Evolutionary conservation across 2,329 filamentous ascomycete species (phyloP).

Genomic region (Aspergillaceae sp.): DNA sequence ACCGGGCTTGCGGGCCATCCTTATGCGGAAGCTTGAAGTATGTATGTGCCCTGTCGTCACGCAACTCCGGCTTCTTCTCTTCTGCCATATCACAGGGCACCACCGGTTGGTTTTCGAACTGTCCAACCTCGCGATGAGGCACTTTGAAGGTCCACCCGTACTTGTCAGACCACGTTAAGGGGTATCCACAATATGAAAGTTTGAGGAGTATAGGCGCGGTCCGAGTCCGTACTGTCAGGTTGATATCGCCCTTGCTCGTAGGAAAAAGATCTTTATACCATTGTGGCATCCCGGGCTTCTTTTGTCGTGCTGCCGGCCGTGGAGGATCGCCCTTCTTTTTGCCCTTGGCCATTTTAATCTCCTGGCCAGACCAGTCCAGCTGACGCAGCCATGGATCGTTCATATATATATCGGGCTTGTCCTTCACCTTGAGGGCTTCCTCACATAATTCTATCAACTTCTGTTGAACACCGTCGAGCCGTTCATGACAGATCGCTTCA

Average conservation of each 20-base stretch:
- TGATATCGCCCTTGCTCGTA: constrained; percentile 58
- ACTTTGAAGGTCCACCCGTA: constrained; percentile 91
- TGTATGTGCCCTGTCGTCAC: constrained; percentile 54
- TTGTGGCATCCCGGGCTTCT: constrained; percentile 85
- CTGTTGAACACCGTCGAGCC: constrained; percentile 69
- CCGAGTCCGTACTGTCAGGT: constrained; percentile 74
- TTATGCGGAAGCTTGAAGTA: constrained; percentile 98
- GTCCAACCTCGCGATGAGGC: constrained; percentile 49
- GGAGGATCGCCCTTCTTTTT: constrained; percentile 79
- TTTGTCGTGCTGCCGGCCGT: constrained; percentile 71
- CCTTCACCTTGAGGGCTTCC: constrained; percentile 66
- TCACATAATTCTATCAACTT: constrained; percentile 66
- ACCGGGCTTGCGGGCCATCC: constrained; percentile 77
- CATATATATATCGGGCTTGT: constrained; percentile 57
- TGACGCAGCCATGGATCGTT: constrained; percentile 87
- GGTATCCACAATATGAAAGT: constrained; percentile 80
- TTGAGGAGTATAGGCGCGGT: constrained; percentile 78
- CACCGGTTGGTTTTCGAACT: constrained; percentile 65
- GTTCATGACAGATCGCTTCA: constrained; percentile 70
- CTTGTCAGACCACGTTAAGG: constrained; percentile 85
- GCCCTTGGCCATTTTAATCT: constrained; percentile 81
- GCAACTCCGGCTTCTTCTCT: constrained; percentile 58
- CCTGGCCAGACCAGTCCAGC: constrained; percentile 91
- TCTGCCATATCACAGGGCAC: constrained; percentile 66
- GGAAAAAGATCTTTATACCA: constrained; percentile 92